These are phyloP conservation scores for Senecio squalidus DNA, from an alignment of 140 eudicot species.

Conservation along the genomic window DNA sequence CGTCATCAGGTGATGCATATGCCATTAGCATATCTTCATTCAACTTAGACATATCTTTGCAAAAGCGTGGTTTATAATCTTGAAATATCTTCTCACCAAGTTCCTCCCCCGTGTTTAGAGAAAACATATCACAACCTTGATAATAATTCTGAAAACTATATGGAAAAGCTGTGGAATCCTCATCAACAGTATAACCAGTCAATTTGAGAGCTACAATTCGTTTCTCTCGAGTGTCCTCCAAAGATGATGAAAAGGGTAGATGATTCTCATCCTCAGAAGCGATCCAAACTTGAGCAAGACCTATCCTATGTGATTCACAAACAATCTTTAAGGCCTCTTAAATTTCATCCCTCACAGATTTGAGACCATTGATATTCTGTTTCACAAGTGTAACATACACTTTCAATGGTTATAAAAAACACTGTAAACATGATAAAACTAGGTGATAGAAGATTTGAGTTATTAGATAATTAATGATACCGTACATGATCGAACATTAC, in stretches of 20 bases:
- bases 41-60: too few relatives aligned
- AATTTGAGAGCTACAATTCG: constrained; percentile 1
- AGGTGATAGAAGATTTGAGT: too few relatives aligned
- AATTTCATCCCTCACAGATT: background rate
- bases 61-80: constrained; percentile 1
- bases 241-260: too few relatives aligned
- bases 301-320: background rate
- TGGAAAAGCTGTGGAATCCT: too few relatives aligned
- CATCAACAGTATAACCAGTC: background rate
- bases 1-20: fast-evolving
- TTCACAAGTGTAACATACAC: background rate
- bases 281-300: constrained; percentile 12
- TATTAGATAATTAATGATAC: too few relatives aligned
- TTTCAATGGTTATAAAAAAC: too few relatives aligned
- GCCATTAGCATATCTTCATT: background rate
- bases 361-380: constrained; percentile 4
- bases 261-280: background rate
- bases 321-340: background rate
- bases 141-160: background rate
- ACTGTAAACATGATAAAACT: too few relatives aligned
- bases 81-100: background rate
- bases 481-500: background rate
- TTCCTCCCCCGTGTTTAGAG: background rate
- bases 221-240: background rate
- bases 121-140: background rate